Conservation (phyloP, 805 yeast species). For the Teunomyces aglyptinius region DNA sequence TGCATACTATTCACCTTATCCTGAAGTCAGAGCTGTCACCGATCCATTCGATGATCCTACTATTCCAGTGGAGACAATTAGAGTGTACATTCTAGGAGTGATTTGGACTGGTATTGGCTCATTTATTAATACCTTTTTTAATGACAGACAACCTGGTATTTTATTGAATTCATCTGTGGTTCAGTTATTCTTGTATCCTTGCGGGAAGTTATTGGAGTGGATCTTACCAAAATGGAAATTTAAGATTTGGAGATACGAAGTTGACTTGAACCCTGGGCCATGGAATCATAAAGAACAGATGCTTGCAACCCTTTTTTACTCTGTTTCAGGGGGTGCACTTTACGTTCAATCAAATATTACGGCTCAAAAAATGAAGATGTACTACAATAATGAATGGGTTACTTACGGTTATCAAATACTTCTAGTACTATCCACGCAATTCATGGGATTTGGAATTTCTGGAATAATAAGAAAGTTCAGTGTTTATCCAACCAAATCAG, state of each 20-base stretch:
- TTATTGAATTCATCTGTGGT: conserved; percentile 42
- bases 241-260: conserved; percentile 8
- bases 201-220: conserved; percentile 34
- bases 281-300: conserved; percentile 66
- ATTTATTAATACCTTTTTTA: conserved; percentile 54
- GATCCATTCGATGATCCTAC: conserved; percentile 38
- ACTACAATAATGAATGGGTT: conserved; percentile 25
- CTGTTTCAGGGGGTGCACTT: conserved; percentile 28
- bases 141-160: conserved; percentile 52
- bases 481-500: conserved; percentile 48
- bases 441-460: conserved; percentile 17
- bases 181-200: conserved; percentile 47
- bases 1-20: conserved; percentile 41
- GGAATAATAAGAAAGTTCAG: conserved; percentile 25
- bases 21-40: conserved; percentile 39
- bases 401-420: conserved; percentile 14
- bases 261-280: conserved; percentile 56
- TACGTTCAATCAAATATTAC: conserved; percentile 20
- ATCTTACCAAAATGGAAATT: conserved; percentile 37
- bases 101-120: conserved; percentile 55
- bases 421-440: conserved; percentile 12
- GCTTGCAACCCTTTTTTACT: conserved; percentile 50
- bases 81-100: conserved; percentile 53
- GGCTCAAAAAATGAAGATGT: conserved; percentile 20
- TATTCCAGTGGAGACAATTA: conserved; percentile 35